phyloP scores from a whole-genome alignment of 371 early-diverging fungal genomes.

The Mortierella sp. region DNA sequence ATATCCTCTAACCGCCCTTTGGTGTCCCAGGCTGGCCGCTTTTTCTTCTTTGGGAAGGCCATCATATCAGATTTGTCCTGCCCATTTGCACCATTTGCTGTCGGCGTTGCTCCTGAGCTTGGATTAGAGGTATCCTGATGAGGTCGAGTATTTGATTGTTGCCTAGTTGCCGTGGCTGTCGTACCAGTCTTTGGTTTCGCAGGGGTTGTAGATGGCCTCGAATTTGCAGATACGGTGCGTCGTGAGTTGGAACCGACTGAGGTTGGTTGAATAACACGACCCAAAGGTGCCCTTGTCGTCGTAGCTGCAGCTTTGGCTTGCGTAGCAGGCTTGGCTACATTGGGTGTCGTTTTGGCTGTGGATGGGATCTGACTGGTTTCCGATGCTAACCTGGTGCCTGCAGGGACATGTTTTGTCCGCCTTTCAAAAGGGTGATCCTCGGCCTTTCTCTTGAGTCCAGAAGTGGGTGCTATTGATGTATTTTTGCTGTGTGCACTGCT shows the following conservation, averaged over 20 bases:
- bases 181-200: constrained; percentile 1
- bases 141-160: constrained; percentile 1
- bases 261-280: constrained; percentile 6
- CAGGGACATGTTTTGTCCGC: constrained; percentile 12
- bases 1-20: constrained; percentile 71
- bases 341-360: not conserved
- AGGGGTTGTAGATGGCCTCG: constrained; percentile 13
- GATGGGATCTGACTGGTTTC: not conserved
- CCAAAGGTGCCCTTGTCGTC: constrained; percentile 8
- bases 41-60: constrained; percentile 54
- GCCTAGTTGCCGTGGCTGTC: not conserved
- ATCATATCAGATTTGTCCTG: constrained; percentile 11
- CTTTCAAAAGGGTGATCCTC: constrained; percentile 19
- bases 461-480: not conserved
- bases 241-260: not conserved
- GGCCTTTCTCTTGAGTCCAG: constrained; percentile 33
- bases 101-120: not conserved
- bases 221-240: constrained; percentile 2
- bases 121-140: constrained; percentile 22
- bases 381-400: constrained; percentile 3
- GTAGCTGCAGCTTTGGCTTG: constrained; percentile 1
- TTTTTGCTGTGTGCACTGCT: not conserved
- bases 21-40: constrained; percentile 70
- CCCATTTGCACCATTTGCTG: not conserved
- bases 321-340: not conserved